A percentile compares a stretch with the other conserved stretches of the same genome.
Evolutionary conservation across 2,329 filamentous ascomycete genomes (phyloP).

Genomic region (Fusarium nygamai): DNA sequence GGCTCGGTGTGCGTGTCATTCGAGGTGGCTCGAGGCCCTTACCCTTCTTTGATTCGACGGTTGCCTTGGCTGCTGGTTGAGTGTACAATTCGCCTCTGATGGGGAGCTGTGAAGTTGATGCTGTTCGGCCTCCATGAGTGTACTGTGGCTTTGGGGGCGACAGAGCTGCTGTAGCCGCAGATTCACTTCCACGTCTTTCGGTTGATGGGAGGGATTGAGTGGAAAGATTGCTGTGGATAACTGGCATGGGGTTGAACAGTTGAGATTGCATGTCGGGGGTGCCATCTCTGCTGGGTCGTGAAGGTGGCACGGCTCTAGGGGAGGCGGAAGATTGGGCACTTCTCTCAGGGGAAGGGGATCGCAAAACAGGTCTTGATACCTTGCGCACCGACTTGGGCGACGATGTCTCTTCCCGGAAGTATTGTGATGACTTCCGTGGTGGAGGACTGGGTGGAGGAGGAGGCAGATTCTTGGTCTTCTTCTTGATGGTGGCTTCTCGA

Average conservation of each 20-base stretch:
- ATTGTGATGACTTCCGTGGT: constrained; percentile 69
- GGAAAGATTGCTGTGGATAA: constrained; percentile 72
- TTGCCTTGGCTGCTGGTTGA: constrained; percentile 12
- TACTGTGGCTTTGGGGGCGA: constrained; percentile 49
- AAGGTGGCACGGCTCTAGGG: constrained; percentile 57
- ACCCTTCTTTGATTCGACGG: constrained; percentile 33
- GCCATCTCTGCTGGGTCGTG: constrained; percentile 74
- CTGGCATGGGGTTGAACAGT: constrained; percentile 59
- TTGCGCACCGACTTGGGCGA: constrained; percentile 51
- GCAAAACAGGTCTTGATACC: constrained; percentile 43
- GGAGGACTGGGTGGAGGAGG: constrained; percentile 68
- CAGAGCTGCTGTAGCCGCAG: constrained; percentile 45
- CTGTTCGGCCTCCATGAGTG: constrained; percentile 43
- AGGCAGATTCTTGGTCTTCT: constrained; percentile 56
- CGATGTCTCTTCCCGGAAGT: constrained; percentile 56
- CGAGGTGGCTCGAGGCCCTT: constrained; percentile 31
- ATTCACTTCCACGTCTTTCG: constrained; percentile 59
- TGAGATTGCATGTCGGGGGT: constrained; percentile 70
- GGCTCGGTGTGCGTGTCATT: constrained; percentile 60
- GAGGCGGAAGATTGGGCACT: constrained; percentile 40
- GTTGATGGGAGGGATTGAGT: constrained; percentile 55
- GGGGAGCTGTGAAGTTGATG: constrained; percentile 47
- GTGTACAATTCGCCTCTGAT: constrained; percentile 32
- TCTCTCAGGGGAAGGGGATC: constrained; percentile 49
- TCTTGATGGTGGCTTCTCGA: constrained; percentile 59